These are phyloP conservation scores for Ogataea methylovora DNA, from an alignment of 805 yeast genomes.

Conservation along the genomic window DNA sequence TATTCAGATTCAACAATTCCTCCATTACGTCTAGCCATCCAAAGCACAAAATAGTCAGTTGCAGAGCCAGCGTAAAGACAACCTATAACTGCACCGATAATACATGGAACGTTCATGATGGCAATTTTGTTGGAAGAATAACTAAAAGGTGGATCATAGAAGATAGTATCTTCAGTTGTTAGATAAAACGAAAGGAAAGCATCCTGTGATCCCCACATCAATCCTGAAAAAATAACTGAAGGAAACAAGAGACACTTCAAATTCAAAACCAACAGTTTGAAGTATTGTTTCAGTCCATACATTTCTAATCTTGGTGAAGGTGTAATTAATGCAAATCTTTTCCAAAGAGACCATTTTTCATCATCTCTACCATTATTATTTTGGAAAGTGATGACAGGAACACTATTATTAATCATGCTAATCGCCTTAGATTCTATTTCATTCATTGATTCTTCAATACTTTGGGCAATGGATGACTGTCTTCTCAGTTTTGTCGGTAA, in stretches of 20 bases:
- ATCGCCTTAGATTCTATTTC: slow-evolving; percentile 1
- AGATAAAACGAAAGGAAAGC: slow-evolving; percentile 67
- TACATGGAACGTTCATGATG: slow-evolving; percentile 66
- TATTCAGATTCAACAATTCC: slow-evolving; percentile 62
- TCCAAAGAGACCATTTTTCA: slow-evolving; percentile 5
- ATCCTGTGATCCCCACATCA: slow-evolving; percentile 73
- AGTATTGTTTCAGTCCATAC: slow-evolving; percentile 27
- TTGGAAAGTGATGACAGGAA: neutral
- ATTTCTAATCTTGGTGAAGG: slow-evolving; percentile 1
- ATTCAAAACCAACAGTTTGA: slow-evolving; percentile 24
- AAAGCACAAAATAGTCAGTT: slow-evolving; percentile 56
- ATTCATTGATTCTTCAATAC: neutral
- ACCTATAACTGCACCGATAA: slow-evolving; percentile 58
- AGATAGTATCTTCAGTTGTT: slow-evolving; percentile 61
- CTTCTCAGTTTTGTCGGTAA: no score
- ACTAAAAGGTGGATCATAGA: slow-evolving; percentile 58
- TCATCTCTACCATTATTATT: slow-evolving; percentile 8
- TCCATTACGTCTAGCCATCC: slow-evolving; percentile 51
- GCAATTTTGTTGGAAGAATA: slow-evolving; percentile 61
- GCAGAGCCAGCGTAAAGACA: slow-evolving; percentile 59
- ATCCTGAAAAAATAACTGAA: slow-evolving; percentile 54
- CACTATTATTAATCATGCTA: slow-evolving; percentile 1
- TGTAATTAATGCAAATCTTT: slow-evolving; percentile 12
- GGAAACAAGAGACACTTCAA: slow-evolving; percentile 36
- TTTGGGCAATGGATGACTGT: no score